Conservation (phyloP, 352 stramenopile species). For the Pythium monospermum region DNA sequence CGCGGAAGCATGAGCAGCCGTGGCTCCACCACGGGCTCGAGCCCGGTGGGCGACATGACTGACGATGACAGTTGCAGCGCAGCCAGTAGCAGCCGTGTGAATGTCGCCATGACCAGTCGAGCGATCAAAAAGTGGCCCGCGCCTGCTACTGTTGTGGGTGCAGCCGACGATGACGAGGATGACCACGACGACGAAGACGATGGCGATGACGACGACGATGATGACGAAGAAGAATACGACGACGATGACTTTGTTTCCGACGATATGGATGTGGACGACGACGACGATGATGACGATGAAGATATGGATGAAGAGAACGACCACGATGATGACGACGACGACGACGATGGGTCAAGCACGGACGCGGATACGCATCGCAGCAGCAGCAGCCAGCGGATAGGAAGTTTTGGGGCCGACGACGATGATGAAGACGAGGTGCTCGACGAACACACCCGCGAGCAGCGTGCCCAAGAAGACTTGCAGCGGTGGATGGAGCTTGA, state of each 20-base stretch:
- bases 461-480: slow-evolving; percentile 14
- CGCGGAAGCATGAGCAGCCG: slow-evolving; percentile 6
- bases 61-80: slow-evolving; percentile 21
- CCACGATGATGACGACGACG: neutral
- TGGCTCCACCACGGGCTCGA: slow-evolving; percentile 8
- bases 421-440: slow-evolving; percentile 5
- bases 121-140: slow-evolving; percentile 3
- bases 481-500: slow-evolving; percentile 28
- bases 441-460: slow-evolving; percentile 5
- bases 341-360: slow-evolving; percentile 10
- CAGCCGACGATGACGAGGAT: slow-evolving; percentile 16
- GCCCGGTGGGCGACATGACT: slow-evolving; percentile 15
- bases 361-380: slow-evolving; percentile 3
- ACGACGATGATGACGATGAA: slow-evolving; percentile 10
- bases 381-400: slow-evolving; percentile 16
- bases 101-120: neutral
- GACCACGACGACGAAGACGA: slow-evolving; percentile 12
- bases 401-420: slow-evolving; percentile 6
- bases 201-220: slow-evolving; percentile 12
- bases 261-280: slow-evolving; percentile 16
- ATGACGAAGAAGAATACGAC: slow-evolving; percentile 4
- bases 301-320: neutral
- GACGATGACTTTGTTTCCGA: slow-evolving; percentile 11
- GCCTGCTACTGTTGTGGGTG: slow-evolving; percentile 1
- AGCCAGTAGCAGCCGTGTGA: neutral